phyloP scores from a whole-genome alignment of 2,329 filamentous ascomycete genomes.

The Fusarium siculi region DNA sequence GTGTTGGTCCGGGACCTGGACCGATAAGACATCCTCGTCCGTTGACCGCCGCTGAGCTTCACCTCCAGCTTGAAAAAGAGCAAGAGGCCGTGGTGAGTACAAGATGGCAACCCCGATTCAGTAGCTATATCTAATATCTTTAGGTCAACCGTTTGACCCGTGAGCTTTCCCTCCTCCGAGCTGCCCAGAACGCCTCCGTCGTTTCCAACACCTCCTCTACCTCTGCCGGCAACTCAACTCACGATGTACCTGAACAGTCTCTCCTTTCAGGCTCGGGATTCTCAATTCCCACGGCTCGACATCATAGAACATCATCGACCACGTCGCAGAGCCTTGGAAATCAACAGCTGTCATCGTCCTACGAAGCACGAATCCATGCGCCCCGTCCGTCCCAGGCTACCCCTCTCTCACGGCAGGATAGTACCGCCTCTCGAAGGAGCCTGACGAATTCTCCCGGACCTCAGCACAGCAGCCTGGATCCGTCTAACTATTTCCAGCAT shows the following conservation, averaged over 20 bases:
- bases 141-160: conserved; percentile 93
- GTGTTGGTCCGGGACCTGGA: conserved; percentile 68
- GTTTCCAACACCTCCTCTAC: conserved; percentile 73
- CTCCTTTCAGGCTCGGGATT: conserved; percentile 68
- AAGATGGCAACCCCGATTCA: rapidly evolving
- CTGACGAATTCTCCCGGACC: conserved; percentile 61
- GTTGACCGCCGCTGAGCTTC: conserved; percentile 87
- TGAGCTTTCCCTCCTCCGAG: conserved; percentile 85
- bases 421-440: conserved; percentile 64
- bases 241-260: conserved; percentile 62
- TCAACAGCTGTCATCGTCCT: conserved; percentile 49
- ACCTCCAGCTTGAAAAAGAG: conserved; percentile 91
- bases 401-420: conserved; percentile 65
- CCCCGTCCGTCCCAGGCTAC: conserved; percentile 58
- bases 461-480: conserved; percentile 57
- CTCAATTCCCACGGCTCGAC: conserved; percentile 65
- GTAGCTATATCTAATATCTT: neutral
- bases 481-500: conserved; percentile 60
- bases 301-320: conserved; percentile 69
- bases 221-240: conserved; percentile 63
- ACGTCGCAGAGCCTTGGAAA: conserved; percentile 62
- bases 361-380: conserved; percentile 55
- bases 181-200: conserved; percentile 73
- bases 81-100: conserved; percentile 86
- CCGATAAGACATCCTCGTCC: conserved; percentile 88